Conservation (phyloP, 2,329 filamentous ascomycete genomes). For the Madurella fahalii region DNA sequence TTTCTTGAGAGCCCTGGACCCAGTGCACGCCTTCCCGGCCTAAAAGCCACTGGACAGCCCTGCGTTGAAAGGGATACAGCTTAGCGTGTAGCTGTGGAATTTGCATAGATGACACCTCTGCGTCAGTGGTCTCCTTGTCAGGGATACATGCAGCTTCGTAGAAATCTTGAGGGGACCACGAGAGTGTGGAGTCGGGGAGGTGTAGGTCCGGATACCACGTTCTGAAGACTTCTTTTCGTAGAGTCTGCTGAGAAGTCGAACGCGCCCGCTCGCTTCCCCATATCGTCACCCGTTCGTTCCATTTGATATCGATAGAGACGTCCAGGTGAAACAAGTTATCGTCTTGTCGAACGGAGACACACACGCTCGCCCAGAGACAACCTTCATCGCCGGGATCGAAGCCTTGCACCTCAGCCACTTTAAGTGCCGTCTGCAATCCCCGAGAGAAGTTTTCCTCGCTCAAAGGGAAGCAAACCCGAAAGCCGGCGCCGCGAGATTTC, state of each 20-base stretch:
- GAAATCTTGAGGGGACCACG: conserved; percentile 53
- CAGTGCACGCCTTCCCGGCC: conserved; percentile 59
- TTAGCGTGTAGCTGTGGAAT: conserved; percentile 44
- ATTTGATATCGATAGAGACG: conserved; percentile 26
- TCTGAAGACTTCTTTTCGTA: conserved; percentile 23
- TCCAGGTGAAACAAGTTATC: conserved; percentile 5
- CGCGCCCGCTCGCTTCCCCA: conserved; percentile 15
- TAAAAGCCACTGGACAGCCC: conserved; percentile 67
- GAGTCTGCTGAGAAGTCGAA: conserved; percentile 15
- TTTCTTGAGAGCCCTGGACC: conserved; percentile 23
- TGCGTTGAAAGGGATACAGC: conserved; percentile 69
- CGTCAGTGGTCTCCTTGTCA: conserved; percentile 35
- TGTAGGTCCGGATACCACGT: conserved; percentile 19
- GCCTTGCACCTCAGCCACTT: conserved; percentile 13
- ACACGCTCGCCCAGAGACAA: conserved; percentile 22
- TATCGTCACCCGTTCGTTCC: conserved; percentile 27
- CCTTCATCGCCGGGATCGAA: conserved; percentile 18
- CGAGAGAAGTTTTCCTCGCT: conserved; percentile 1
- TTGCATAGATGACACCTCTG: conserved; percentile 35
- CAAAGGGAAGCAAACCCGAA: conserved; percentile 8
- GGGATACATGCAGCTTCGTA: conserved; percentile 67
- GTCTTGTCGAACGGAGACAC: conserved; percentile 10
- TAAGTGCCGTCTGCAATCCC: conserved; percentile 5
- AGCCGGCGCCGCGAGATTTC: conserved; percentile 8
- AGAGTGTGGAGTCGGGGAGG: neutral